Evolutionary conservation across 192 early-diverging fungal genomes (phyloP).

Genomic region (Lobosporangium transversale): DNA sequence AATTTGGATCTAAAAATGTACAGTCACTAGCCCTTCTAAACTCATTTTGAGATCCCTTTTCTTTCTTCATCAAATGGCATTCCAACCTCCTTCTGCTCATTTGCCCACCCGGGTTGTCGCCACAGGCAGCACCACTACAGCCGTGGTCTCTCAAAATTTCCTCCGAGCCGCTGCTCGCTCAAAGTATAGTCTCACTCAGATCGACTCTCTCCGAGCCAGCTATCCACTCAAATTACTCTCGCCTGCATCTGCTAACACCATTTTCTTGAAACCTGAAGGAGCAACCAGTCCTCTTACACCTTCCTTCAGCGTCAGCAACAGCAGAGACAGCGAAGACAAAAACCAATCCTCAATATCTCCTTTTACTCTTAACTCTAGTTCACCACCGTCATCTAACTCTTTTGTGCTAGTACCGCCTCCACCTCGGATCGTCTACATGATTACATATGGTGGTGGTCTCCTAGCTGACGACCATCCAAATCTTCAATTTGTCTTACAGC

Average conservation of each 20-base stretch:
- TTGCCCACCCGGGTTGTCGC: conserved; percentile 25
- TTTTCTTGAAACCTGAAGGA: background rate
- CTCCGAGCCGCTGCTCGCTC: conserved; percentile 40
- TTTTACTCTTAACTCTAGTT: background rate
- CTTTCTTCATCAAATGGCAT: conserved; percentile 18
- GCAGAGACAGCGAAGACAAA: background rate
- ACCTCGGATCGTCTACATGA: conserved; percentile 71
- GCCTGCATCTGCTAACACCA: conserved; percentile 31
- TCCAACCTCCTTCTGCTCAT: conserved; percentile 41
- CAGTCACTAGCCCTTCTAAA: background rate
- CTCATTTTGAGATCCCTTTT: background rate
- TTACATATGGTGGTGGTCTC: conserved; percentile 89
- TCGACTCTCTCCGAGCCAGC: conserved; percentile 41
- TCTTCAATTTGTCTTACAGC: conserved; percentile 62
- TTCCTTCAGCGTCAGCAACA: background rate
- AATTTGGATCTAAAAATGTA: too few relatives aligned
- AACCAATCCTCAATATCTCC: too few relatives aligned
- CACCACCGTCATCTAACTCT: background rate
- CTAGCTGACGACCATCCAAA: conserved; percentile 79
- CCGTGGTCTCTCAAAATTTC: conserved; percentile 48
- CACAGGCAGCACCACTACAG: conserved; percentile 32
- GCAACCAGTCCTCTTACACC: background rate
- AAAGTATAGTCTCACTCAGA: conserved; percentile 44
- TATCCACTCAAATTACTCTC: conserved; percentile 49
- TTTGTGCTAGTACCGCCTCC: conserved; percentile 11